Conservation (phyloP, 768 basidiomycete genomes). For the Boletus rubescentipes region DNA sequence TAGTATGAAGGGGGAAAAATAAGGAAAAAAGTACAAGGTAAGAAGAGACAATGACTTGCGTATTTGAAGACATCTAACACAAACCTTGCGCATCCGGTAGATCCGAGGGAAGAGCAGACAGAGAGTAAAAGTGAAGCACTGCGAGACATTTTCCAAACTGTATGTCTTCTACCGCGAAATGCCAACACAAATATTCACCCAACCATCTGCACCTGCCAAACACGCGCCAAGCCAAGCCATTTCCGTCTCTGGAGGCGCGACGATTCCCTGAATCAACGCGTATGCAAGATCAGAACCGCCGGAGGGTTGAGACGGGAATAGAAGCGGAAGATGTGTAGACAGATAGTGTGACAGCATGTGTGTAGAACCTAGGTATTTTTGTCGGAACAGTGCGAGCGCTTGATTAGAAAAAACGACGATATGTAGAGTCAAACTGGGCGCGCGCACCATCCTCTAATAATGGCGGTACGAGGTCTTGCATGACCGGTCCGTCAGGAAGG, state of each 20-base stretch:
- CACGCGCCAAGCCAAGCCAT: slow-evolving; percentile 94
- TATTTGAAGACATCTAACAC: background rate
- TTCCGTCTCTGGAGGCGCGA: slow-evolving; percentile 81
- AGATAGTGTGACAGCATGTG: slow-evolving; percentile 72
- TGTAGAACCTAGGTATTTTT: slow-evolving; percentile 53
- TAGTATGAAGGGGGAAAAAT: background rate
- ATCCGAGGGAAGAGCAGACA: background rate
- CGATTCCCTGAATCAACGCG: slow-evolving; percentile 82
- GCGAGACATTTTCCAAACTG: background rate
- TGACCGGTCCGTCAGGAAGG: slow-evolving; percentile 84
- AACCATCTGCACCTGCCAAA: slow-evolving; percentile 91
- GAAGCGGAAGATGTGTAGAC: slow-evolving; percentile 69
- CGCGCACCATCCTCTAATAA: slow-evolving; percentile 70
- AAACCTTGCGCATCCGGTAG: background rate
- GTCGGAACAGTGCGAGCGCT: background rate
- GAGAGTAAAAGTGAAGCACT: background rate
- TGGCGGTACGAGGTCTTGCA: slow-evolving; percentile 89
- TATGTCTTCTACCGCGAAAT: slow-evolving; percentile 33
- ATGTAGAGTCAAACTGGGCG: background rate
- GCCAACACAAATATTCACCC: slow-evolving; percentile 88
- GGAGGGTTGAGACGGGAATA: slow-evolving; percentile 60
- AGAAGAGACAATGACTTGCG: background rate
- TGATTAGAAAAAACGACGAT: slow-evolving; percentile 1
- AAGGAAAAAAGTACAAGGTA: background rate
- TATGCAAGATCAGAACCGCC: slow-evolving; percentile 60